Base-by-base conservation (phyloP, 192 early-diverging fungal genomes). In the Coemansia asiatica region DNA sequence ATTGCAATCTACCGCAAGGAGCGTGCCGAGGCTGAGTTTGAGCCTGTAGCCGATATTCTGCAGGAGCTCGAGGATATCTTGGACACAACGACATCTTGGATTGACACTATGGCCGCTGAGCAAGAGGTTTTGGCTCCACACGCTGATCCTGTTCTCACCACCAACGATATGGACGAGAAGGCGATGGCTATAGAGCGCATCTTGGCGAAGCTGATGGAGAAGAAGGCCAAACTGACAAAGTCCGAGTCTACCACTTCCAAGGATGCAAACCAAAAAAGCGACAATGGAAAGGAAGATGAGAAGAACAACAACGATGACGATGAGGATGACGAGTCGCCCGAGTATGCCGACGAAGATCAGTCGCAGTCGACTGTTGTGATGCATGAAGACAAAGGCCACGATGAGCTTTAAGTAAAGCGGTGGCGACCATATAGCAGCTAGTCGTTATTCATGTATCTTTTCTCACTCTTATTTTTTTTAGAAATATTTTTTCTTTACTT, bases 71-170 rank as follows among this genome's bases (percentile, higher is more conserved):
- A 83, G 35, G 87, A 87, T 6, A 75, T 75, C 18, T 71, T 83
- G 12, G 83, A 87, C 26, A 66, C 71, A 7, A 61, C 66, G 6
- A 36, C 59, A 28, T 33, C 64, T 6, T 95, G 94, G 94, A 80
- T 94, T 6, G 63, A 75, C 28, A 74, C 82, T 7, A 87, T 84
- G 75, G 61, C 86, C 16, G 72, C 59, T 4, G 75, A 74, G 51
- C 95, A 95, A 74, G 76, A 72, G 0, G 79, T 73, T 15, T 81
- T 93, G 22, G 66, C 67, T 0, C 55, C 77, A 18, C 67, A 88
- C 60, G 84, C 85, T 35, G 83, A 88, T 29, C 93, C 94, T 10
- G 86, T 86, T 7, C 83, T 95, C 23, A 66, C 80, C 6, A 79
- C 84, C 1, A 64, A 55, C 6, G 86, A 89, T 28, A 82, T 91